These are phyloP conservation scores for Neurospora cerealis DNA, from an alignment of 495 filamentous ascomycete species.

Conservation along the genomic window DNA sequence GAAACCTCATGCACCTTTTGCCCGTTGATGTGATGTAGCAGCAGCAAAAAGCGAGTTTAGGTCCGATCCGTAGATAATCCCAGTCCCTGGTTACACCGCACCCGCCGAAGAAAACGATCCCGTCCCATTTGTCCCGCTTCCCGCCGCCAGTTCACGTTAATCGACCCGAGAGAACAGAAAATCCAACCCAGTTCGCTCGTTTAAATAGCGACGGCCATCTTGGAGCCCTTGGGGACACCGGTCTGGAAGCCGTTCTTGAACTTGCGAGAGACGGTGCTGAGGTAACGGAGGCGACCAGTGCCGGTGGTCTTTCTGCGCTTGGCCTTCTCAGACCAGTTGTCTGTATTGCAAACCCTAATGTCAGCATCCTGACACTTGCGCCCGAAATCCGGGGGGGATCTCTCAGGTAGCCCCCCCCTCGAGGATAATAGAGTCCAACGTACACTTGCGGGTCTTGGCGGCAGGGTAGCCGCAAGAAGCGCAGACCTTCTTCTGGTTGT, in stretches of 20 bases:
- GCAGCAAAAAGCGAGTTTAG: conserved; percentile 17
- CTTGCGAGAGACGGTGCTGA: conserved; percentile 78
- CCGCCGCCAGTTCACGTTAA: conserved; percentile 14
- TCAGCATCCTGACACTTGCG: conserved; percentile 6
- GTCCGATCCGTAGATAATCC: conserved; percentile 16
- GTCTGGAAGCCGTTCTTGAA: conserved; percentile 96
- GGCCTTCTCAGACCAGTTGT: conserved; percentile 99
- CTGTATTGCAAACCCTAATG: conserved; percentile 34
- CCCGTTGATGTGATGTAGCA: conserved; percentile 19
- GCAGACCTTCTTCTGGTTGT: conserved; percentile 99
- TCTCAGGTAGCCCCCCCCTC: background rate
- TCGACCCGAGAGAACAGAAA: background rate
- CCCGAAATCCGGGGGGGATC: background rate
- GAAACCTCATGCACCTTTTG: conserved; percentile 18
- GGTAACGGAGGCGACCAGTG: conserved; percentile 83
- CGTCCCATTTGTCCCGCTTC: conserved; percentile 13
- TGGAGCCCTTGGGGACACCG: conserved; percentile 76
- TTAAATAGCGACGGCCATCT: conserved; percentile 42
- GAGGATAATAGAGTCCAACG: conserved; percentile 34
- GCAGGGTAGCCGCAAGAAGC: conserved; percentile 94
- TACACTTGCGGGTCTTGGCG: conserved; percentile 97
- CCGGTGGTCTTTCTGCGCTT: conserved; percentile 99
- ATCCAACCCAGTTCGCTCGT: conserved; percentile 8
- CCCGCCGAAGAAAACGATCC: conserved; percentile 21
- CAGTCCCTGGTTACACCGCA: conserved; percentile 21